phyloP scores from a whole-genome alignment of 805 yeast genomes.

The Cyberlindnera petersonii region DNA sequence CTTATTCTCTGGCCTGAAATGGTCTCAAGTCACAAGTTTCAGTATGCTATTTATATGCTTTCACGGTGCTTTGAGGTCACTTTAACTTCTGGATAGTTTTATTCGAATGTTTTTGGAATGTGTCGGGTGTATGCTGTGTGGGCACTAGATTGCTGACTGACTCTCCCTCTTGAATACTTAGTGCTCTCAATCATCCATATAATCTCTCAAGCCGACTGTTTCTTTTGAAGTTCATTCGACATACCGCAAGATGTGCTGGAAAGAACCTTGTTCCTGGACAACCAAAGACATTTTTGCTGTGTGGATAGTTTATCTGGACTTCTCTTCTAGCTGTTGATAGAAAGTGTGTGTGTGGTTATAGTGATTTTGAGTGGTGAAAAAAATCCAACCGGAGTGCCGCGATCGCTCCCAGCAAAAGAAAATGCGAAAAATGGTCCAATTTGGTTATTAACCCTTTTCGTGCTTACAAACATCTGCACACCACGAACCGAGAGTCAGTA shows the following conservation, averaged over 20 bases:
- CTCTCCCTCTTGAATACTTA: neutral
- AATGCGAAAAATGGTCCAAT: constrained; percentile 2
- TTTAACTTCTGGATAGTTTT: too few relatives aligned
- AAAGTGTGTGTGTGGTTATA: constrained; percentile 9
- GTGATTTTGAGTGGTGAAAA: constrained; percentile 21
- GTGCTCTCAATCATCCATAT: neutral
- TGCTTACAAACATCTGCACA: constrained; percentile 7
- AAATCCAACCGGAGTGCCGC: constrained; percentile 15
- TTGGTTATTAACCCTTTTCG: constrained; percentile 1
- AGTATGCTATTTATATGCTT: too few relatives aligned
- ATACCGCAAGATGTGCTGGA: constrained; percentile 99
- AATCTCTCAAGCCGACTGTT: neutral
- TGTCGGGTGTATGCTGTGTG: too few relatives aligned
- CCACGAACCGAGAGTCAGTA: neutral
- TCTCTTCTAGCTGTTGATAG: constrained; percentile 7
- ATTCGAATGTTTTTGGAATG: too few relatives aligned
- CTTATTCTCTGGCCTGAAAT: too few relatives aligned
- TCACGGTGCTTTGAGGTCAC: too few relatives aligned
- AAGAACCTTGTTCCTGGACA: constrained; percentile 98
- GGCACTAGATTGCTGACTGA: too few relatives aligned
- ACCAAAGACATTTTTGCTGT: constrained; percentile 75
- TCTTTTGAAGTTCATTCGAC: constrained; percentile 32
- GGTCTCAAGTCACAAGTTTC: too few relatives aligned
- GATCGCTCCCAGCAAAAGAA: constrained; percentile 1
- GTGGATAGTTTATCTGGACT: constrained; percentile 9